Evolutionary conservation across 495 filamentous ascomycete species (phyloP).

Genomic region (Delitschia confertaspora): DNA sequence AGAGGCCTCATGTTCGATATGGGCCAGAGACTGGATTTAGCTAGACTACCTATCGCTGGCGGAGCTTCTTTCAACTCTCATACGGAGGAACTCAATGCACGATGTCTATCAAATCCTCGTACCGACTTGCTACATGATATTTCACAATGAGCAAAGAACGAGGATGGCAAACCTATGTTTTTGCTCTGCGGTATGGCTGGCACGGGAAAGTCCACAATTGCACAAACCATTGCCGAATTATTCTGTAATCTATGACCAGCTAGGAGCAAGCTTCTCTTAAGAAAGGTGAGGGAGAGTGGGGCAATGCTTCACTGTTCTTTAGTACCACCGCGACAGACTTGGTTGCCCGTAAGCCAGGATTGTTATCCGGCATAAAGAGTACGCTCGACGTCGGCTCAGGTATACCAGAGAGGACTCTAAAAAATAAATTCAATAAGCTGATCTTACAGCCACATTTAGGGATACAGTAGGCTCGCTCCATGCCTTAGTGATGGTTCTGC

Average conservation of each 20-base stretch:
- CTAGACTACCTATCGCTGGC: constrained; percentile 11
- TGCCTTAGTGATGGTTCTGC: constrained; percentile 12
- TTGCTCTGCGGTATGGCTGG: constrained; percentile 23
- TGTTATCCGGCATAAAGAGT: not conserved
- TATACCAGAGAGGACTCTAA: constrained; percentile 12
- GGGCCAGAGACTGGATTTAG: not conserved
- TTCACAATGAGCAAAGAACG: constrained; percentile 11
- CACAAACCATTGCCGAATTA: constrained; percentile 19
- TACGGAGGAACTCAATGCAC: constrained; percentile 12
- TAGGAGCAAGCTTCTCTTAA: constrained; percentile 29
- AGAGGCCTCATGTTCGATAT: too few species aligned
- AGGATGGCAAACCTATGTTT: constrained; percentile 15
- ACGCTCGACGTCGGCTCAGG: constrained; percentile 5
- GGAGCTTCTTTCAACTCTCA: constrained; percentile 22
- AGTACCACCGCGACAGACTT: constrained; percentile 19
- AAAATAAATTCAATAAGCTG: constrained; percentile 8
- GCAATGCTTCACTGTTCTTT: constrained; percentile 19
- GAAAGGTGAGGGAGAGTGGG: constrained; percentile 17
- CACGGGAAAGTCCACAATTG: constrained; percentile 32
- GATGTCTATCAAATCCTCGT: constrained; percentile 23
- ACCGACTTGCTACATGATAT: constrained; percentile 19
- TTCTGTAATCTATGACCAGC: constrained; percentile 9
- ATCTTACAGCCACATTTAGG: constrained; percentile 11
- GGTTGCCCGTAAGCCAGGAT: not conserved
- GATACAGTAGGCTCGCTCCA: not conserved